These are phyloP conservation scores for Letharia lupina DNA, from an alignment of 495 filamentous ascomycete genomes.

Conservation along the genomic window DNA sequence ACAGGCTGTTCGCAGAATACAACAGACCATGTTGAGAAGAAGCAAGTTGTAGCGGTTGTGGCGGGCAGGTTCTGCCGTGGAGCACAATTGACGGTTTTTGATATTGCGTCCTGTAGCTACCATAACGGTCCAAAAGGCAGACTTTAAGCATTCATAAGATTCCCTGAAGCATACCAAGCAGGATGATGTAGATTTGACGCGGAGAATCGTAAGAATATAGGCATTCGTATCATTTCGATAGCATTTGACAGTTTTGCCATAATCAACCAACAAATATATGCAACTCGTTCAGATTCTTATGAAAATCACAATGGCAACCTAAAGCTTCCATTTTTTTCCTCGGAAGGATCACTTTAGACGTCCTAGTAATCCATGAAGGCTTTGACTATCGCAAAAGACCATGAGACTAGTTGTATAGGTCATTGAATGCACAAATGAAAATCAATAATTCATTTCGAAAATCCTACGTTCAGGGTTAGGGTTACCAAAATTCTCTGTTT, in stretches of 20 bases:
- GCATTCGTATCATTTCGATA: not conserved
- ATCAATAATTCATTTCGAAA: not conserved
- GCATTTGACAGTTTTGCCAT: not conserved
- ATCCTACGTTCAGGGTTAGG: conserved; percentile 5
- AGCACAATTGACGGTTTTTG: not conserved
- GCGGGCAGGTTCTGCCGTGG: not conserved
- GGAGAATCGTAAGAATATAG: not conserved
- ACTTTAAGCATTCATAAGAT: not conserved
- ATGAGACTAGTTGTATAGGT: not conserved
- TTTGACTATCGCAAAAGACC: not conserved
- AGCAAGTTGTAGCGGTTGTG: not conserved
- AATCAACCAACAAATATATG: not conserved
- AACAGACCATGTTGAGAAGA: not conserved
- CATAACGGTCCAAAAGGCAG: not conserved
- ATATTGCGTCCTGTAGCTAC: not conserved
- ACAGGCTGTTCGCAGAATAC: not conserved
- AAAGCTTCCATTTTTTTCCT: not conserved
- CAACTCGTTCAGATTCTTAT: not conserved
- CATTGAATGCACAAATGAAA: not conserved
- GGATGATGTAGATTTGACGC: not conserved
- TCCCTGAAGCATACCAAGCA: not conserved
- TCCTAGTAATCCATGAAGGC: not conserved
- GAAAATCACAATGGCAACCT: not conserved
- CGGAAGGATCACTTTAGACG: not conserved
- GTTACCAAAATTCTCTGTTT: not conserved